Evolutionary conservation across 108 stramenopile genomes (phyloP), one percentile per base, ranked within the genome.

Genomic region (Nitzschia palea): DNA sequence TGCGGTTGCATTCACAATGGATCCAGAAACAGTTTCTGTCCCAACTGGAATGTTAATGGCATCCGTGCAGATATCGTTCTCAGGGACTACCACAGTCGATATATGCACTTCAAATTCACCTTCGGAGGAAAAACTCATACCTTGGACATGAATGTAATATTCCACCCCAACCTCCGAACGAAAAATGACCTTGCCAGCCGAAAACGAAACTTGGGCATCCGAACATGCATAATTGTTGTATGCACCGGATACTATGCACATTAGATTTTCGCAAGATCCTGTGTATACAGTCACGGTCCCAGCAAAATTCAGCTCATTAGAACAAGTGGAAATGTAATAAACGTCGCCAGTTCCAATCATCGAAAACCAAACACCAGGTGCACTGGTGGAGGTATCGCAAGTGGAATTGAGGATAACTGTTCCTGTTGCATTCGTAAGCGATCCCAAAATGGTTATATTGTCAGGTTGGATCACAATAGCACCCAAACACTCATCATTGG

Each of bases 291-390:
- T 44, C 35, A 72, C 48, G 44, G 48, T 37, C 1, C 63, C 31
- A 23, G 64, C 63, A 23, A 72, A 57, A 10, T 10, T 48, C 4
- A 48, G 22, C n/a, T 30, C 20, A 4, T 32, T 40, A 12, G 54
- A 28, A 4, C 29, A 23, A 48, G 22, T 20, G n/a, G 50, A 51
- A 12, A 35, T 55, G 31, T 34, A 37, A 20, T 65, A 25, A 15
- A 37, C 55, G 4, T 57, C 44, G 30, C 71, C 71, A 29, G 63
- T 73, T 57, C 71, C 71, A 28, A 28, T 47, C n/a, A 73, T 35
- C 3, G 44, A 28, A 34, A 44, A 73, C 71, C 71, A 73, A 14
- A 57, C 29, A 28, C 71, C 71, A n/a, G 54, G 55, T 3, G 64
- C 53, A 55, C 30, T 10, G n/a, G n/a, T n/a, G n/a, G n/a, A n/a